Evolutionary conservation across 2,329 filamentous ascomycete genomes (phyloP).

Genomic region (Aspergillus sp.): DNA sequence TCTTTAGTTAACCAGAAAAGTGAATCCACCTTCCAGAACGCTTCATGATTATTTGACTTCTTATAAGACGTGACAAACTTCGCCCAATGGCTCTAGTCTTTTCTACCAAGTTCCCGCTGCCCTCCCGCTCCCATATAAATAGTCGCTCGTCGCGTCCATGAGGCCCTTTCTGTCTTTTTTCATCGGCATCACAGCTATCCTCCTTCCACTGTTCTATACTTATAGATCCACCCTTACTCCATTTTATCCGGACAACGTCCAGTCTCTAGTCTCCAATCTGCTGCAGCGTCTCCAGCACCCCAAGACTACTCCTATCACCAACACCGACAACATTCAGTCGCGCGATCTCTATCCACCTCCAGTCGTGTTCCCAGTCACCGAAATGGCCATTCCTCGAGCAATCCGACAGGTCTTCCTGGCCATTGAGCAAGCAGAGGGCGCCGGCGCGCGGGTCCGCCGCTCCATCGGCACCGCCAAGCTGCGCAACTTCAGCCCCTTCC

Average conservation of each 20-base stretch:
- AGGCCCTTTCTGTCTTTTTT: slow-evolving; percentile 36
- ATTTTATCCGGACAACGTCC: slow-evolving; percentile 7
- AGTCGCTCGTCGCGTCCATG: slow-evolving; percentile 27
- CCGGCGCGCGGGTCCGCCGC: slow-evolving; percentile 80
- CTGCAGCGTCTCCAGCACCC: slow-evolving; percentile 18
- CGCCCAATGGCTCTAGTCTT: slow-evolving; percentile 9
- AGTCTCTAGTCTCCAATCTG: slow-evolving; percentile 19
- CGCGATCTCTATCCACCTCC: slow-evolving; percentile 9
- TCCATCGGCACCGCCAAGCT: slow-evolving; percentile 82
- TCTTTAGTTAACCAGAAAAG: neutral
- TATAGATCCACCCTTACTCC: slow-evolving; percentile 13
- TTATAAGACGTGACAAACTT: slow-evolving; percentile 31
- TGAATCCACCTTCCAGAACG: neutral
- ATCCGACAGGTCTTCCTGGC: slow-evolving; percentile 84
- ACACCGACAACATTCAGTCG: slow-evolving; percentile 4
- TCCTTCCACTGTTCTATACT: slow-evolving; percentile 16
- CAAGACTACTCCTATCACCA: slow-evolving; percentile 5
- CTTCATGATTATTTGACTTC: slow-evolving; percentile 4
- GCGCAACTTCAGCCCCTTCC: slow-evolving; percentile 84
- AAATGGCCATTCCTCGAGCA: slow-evolving; percentile 69
- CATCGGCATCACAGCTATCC: slow-evolving; percentile 38
- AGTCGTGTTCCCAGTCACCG: slow-evolving; percentile 36
- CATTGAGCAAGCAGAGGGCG: slow-evolving; percentile 82
- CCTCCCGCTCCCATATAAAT: slow-evolving; percentile 29
- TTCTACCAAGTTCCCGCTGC: slow-evolving; percentile 25